Base-by-base conservation (phyloP, 2,329 filamentous ascomycete species). In the Sclerotinia subarctica region DNA sequence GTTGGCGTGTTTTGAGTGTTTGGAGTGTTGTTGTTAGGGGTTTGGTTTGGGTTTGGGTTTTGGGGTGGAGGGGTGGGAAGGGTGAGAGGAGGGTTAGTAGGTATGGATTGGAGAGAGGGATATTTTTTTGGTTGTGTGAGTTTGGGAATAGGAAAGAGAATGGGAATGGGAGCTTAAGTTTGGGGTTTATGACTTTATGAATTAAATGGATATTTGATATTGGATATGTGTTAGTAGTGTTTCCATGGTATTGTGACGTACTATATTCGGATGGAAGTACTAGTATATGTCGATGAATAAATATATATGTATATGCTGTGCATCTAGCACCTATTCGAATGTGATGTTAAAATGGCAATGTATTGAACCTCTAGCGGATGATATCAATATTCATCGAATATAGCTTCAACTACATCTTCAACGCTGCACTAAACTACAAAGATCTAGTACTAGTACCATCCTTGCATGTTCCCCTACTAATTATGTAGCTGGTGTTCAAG, bases 11-110 rank as follows among this genome's bases (percentile, higher is more conserved):
- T 67, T 67, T 29, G 65, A 67, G 29, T 67, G 65, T 67, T 49
- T 67, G 56, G 51, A 63, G 38, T 67, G 65, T 67, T 67, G 65
- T 54, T 67, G 65, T 47, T 67, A 67, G 8, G 49, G 32, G 26
- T 15, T 38, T 56, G 1, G n/a, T 5, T 19, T 2, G 26, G 6
- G 26, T 3, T 35, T 19, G 24, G 26, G 26, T 26, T 21, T 32
- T 32, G 32, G 38, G 38, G 13, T 42, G 13, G 15, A 17, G 38
- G 6, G 38, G 8, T 42, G 1, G 38, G 5, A 42, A 5, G 13
- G 38, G 38, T 15, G 13, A 5, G 15, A 42, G 38, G 4, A 13
- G 13, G 2, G 7, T 44, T 15, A 29, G 5, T 24, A 46, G 62
- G 38, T 6, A 13, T 44, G 15, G 44, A 17, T 24, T 56, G 62